A percentile compares a stretch with the other conserved stretches of the same genome.
These are phyloP conservation scores for Vanderwaltozyma verrucispora DNA, from an alignment of 805 yeast genomes.

Conservation along the genomic window DNA sequence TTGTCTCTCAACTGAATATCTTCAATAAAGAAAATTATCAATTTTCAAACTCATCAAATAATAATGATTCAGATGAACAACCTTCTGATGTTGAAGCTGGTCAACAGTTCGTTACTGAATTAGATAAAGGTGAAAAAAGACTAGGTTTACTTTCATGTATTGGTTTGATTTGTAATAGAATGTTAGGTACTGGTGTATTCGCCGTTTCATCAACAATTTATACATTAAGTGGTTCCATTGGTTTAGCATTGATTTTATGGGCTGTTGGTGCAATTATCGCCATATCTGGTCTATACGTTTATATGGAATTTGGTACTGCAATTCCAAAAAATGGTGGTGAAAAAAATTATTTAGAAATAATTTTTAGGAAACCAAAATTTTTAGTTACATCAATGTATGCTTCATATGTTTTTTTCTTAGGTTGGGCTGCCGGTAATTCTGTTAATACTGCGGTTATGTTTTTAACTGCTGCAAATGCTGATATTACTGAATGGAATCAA, in stretches of 20 bases:
- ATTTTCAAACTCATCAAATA: conserved; percentile 3
- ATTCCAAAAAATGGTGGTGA: conserved; percentile 82
- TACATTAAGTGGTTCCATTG: conserved; percentile 51
- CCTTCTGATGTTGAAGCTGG: conserved; percentile 17
- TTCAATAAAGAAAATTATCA: conserved; percentile 23
- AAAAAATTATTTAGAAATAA: conserved; percentile 66
- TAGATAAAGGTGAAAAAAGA: conserved; percentile 34
- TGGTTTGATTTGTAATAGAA: conserved; percentile 55
- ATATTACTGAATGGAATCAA: conserved; percentile 63
- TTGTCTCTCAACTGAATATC: conserved; percentile 21
- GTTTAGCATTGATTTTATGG: conserved; percentile 64
- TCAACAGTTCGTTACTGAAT: conserved; percentile 27
- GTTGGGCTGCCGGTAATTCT: conserved; percentile 83
- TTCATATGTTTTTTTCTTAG: conserved; percentile 60
- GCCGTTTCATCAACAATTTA: conserved; percentile 55
- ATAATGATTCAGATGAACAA: conserved; percentile 1
- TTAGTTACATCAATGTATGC: conserved; percentile 58
- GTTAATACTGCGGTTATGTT: conserved; percentile 72
- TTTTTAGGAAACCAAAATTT: conserved; percentile 58
- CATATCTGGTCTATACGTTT: conserved; percentile 51
- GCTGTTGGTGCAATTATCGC: conserved; percentile 65
- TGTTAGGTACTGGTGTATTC: conserved; percentile 70
- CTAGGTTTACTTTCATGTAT: conserved; percentile 49
- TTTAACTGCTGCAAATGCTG: conserved; percentile 60
- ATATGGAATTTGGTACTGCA: conserved; percentile 72